Conservation (phyloP, 2,329 filamentous ascomycete species). For the Fusarium torreyae region DNA sequence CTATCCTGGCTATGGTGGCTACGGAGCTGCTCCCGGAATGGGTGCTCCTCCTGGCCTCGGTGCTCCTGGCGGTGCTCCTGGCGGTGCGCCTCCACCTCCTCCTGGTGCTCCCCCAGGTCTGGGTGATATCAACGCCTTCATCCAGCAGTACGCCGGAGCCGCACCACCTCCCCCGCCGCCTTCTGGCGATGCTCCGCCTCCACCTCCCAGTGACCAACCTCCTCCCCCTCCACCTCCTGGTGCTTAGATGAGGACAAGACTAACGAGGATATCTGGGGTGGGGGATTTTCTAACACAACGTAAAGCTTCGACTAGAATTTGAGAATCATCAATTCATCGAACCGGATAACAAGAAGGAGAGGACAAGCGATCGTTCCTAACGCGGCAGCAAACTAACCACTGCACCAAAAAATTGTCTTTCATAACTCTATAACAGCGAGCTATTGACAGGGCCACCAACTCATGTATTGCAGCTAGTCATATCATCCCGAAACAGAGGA, state of each 20-base stretch:
- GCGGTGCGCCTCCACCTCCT: constrained; percentile 63
- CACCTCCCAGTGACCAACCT: constrained; percentile 74
- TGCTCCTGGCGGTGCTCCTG: constrained; percentile 63
- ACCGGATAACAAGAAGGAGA: constrained; percentile 9
- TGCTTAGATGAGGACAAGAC: constrained; percentile 55
- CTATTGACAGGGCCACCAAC: constrained; percentile 14
- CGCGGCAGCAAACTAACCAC: constrained; percentile 41
- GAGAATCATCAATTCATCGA: constrained; percentile 13
- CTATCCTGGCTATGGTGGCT: constrained; percentile 65
- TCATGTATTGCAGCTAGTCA: constrained; percentile 29
- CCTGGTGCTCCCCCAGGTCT: constrained; percentile 66
- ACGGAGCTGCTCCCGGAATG: constrained; percentile 64
- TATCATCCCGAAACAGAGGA: constrained; percentile 35
- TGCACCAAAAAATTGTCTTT: constrained; percentile 30
- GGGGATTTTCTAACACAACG: constrained; percentile 22
- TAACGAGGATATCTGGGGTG: constrained; percentile 18
- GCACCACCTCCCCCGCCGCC: constrained; percentile 73
- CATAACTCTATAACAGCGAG: constrained; percentile 17
- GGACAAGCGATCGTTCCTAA: constrained; percentile 32
- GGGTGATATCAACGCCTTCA: constrained; percentile 74
- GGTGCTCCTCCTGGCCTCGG: constrained; percentile 60
- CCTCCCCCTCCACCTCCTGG: constrained; percentile 75
- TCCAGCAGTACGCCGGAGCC: constrained; percentile 74
- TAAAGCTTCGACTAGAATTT: constrained; percentile 15
- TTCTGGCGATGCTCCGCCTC: constrained; percentile 69